Percentiles rank a stretch among this genome's conserved stretches.
Conservation (phyloP, 1,139 yeast species). For the Scheffersomyces parashehatae region DNA sequence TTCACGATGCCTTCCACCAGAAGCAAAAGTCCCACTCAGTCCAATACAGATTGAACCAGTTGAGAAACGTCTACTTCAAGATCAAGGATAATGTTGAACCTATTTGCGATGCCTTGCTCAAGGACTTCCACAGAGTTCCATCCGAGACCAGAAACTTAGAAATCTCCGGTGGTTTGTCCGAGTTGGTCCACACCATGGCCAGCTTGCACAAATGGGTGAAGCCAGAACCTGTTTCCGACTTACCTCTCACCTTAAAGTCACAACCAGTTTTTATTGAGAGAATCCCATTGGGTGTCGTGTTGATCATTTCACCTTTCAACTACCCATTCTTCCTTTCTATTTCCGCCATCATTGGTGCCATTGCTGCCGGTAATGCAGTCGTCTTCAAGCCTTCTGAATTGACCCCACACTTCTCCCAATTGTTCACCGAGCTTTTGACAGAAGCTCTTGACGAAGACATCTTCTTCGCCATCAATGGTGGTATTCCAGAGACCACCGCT, state of each 20-base stretch:
- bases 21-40: constrained; percentile 54
- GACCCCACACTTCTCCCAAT: constrained; percentile 62
- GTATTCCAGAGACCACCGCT: constrained; percentile 65
- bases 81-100: constrained; percentile 59
- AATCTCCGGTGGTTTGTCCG: constrained; percentile 50
- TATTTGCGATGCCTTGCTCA: constrained; percentile 56
- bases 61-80: constrained; percentile 69
- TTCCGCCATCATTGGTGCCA: constrained; percentile 73
- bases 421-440: constrained; percentile 56
- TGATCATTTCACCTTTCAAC: constrained; percentile 83
- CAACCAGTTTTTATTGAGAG: constrained; percentile 56
- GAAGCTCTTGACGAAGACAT: constrained; percentile 56
- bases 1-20: constrained; percentile 45
- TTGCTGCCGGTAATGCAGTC: constrained; percentile 86
- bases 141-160: constrained; percentile 67
- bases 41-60: constrained; percentile 59
- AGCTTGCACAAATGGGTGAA: constrained; percentile 63
- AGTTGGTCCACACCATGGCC: constrained; percentile 60
- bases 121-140: constrained; percentile 66
- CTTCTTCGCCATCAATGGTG: constrained; percentile 72
- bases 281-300: constrained; percentile 74
- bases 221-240: constrained; percentile 47
- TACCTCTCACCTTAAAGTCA: constrained; percentile 48
- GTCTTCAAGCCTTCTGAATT: constrained; percentile 79
- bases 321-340: constrained; percentile 72